Base-by-base conservation (phyloP, 2,329 filamentous ascomycete genomes). In the Alternaria hordeiaustralica region DNA sequence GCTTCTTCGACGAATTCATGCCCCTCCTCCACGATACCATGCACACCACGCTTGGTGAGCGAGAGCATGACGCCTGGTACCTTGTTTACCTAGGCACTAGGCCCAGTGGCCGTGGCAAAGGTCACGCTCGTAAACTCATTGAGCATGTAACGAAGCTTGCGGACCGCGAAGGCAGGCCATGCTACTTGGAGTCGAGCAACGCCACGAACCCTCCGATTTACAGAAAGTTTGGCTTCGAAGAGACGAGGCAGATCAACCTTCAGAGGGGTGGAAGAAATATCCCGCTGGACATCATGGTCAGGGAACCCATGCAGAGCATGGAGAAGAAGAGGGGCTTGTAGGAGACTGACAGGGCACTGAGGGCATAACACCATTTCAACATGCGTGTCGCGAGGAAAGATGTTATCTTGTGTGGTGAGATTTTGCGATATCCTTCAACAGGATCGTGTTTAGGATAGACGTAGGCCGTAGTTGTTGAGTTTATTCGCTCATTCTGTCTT, bases 31-130 rank as follows among this genome's bases (percentile, higher is more conserved):
- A 92, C 80, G 83, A 89, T 70, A 90, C 90, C 74, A 94, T 94
- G 83, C 82, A 85, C 64, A 84, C 87, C 65, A 85, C 92, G 65
- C 86, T 96, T 79, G 90, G 90, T 21, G 84, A 86, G 43, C 86
- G 88, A 55, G 90, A 93, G 75, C 78, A 84, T 70, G 84, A 91
- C 64, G 89, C 87, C 75, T 96, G 92, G 86, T 96, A 96, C 78
- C 88, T 96, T 58, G 91, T 94, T 51, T 96, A 95, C 79, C 84
- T 96, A 65, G 93, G 92, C 66, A 94, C 91, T 55, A 91, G 89
- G 78, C 88, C 90, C 33, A 85, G 84, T 65, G 88, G 89, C 5
- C 87, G 90, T 64, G 88, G 92, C 51, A 89, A 89, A 71, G 92
- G 93, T 11, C 92, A 92, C 78, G 91, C 89, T 15, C 85, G 85